Percentiles rank a stretch among this genome's conserved stretches.
Evolutionary conservation across 441 rosid genomes (phyloP).

Genomic region (Gossypium davidsonii): DNA sequence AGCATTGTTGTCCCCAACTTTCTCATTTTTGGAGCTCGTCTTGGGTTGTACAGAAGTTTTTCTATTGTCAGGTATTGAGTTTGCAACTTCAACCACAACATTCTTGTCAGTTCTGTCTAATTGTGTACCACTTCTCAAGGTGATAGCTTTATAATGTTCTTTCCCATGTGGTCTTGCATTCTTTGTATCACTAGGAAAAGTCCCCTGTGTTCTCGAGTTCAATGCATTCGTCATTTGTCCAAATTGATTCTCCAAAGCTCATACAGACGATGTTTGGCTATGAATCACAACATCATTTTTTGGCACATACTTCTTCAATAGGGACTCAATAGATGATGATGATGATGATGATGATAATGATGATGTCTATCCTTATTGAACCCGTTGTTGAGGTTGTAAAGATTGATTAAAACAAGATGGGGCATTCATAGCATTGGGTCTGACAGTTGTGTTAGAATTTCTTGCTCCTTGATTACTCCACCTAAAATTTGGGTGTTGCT

Average conservation of each 20-base stretch:
- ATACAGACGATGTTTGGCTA: not conserved
- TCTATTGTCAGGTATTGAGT: not conserved
- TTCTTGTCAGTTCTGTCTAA: not conserved
- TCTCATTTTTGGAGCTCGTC: not conserved
- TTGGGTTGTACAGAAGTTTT: not conserved
- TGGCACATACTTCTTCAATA: not conserved
- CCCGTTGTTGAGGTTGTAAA: too few species aligned
- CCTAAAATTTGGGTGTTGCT: not conserved
- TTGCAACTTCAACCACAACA: too few species aligned
- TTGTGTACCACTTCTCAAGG: not conserved
- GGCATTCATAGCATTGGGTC: too few species aligned
- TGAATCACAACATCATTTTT: not conserved
- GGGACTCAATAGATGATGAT: not conserved
- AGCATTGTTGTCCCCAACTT: too few species aligned
- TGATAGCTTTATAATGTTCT: not conserved
- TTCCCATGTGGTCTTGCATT: not conserved
- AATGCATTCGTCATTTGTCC: not conserved
- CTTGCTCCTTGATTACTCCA: too few species aligned
- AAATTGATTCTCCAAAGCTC: not conserved
- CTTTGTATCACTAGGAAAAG: not conserved
- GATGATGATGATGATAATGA: too few species aligned
- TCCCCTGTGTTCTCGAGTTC: not conserved
- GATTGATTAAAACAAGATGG: too few species aligned
- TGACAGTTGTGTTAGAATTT: too few species aligned
- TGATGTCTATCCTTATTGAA: too few species aligned